These are phyloP conservation scores for Micromonas pusilla DNA, from an alignment of 139 green algal species.

Conservation along the genomic window DNA sequence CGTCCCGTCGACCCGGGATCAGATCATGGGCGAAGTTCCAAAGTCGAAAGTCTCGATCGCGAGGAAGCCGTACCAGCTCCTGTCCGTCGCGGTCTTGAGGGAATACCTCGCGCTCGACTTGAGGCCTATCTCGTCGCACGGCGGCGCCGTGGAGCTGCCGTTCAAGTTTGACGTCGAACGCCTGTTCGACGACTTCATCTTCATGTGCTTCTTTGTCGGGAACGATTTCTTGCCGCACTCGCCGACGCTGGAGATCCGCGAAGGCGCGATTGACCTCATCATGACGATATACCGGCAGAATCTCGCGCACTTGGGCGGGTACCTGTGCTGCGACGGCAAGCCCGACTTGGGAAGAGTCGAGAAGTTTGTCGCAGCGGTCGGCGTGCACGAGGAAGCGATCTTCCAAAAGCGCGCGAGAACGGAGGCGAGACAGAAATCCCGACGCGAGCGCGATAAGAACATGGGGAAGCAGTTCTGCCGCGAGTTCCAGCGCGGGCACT, in stretches of 20 bases:
- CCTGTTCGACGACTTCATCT: constrained; percentile 85
- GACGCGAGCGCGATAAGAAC: constrained; percentile 3
- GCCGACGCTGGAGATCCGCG: constrained; percentile 94
- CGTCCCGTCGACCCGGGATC: background rate
- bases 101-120: constrained; percentile 94
- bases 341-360: constrained; percentile 78
- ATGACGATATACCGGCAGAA: constrained; percentile 79
- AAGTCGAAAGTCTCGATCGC: constrained; percentile 8
- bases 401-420: constrained; percentile 83
- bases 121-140: background rate
- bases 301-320: constrained; percentile 76
- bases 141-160: constrained; percentile 1
- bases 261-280: constrained; percentile 90
- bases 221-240: constrained; percentile 99
- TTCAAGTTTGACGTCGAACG: constrained; percentile 59
- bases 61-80: constrained; percentile 83
- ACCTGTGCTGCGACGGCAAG: constrained; percentile 64
- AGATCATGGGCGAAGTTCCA: background rate
- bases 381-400: constrained; percentile 81
- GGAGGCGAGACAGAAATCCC: constrained; percentile 49
- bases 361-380: constrained; percentile 80
- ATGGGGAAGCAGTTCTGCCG: background rate
- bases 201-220: constrained; percentile 99
- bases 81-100: constrained; percentile 71
- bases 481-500: background rate